These are phyloP conservation scores for Anthracocystis walkeri DNA, from an alignment of 1,284 basidiomycete genomes.

Conservation along the genomic window DNA sequence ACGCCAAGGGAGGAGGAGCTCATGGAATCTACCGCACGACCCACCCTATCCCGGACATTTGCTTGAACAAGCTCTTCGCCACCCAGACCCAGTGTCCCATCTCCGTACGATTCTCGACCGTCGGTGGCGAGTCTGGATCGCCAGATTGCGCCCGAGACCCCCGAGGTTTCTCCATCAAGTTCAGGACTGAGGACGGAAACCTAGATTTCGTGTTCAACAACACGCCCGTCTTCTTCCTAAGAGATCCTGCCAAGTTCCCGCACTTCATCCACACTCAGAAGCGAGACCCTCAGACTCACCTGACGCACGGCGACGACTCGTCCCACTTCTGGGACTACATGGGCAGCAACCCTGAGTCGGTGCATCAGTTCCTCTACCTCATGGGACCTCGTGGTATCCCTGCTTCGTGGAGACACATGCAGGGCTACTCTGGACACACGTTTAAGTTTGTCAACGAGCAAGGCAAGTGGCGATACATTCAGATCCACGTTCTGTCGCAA, in stretches of 20 bases:
- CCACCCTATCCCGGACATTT: constrained; percentile 51
- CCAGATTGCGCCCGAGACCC: constrained; percentile 54
- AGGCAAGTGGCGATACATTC: constrained; percentile 56
- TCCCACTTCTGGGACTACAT: constrained; percentile 56
- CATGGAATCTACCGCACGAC: constrained; percentile 59
- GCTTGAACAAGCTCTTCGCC: constrained; percentile 45
- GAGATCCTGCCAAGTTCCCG: constrained; percentile 58
- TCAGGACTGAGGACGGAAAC: constrained; percentile 51
- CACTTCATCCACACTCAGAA: constrained; percentile 63
- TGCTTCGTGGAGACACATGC: constrained; percentile 43
- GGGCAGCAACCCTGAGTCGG: constrained; percentile 43
- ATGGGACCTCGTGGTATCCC: constrained; percentile 58
- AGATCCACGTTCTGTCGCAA: constrained; percentile 57
- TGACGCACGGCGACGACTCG: constrained; percentile 47
- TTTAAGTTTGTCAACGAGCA: constrained; percentile 58
- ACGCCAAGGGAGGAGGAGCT: constrained; percentile 62
- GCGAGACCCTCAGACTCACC: constrained; percentile 49
- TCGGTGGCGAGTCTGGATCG: constrained; percentile 55
- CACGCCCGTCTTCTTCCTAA: constrained; percentile 61
- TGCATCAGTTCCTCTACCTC: constrained; percentile 55
- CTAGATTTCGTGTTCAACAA: constrained; percentile 56
- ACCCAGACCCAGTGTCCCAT: constrained; percentile 42
- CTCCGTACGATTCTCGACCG: constrained; percentile 57
- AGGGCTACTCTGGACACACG: constrained; percentile 59
- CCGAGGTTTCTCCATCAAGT: constrained; percentile 60